Base-by-base conservation (phyloP, 2,329 filamentous ascomycete genomes). In the Chrysoporthe deuterocubensis region DNA sequence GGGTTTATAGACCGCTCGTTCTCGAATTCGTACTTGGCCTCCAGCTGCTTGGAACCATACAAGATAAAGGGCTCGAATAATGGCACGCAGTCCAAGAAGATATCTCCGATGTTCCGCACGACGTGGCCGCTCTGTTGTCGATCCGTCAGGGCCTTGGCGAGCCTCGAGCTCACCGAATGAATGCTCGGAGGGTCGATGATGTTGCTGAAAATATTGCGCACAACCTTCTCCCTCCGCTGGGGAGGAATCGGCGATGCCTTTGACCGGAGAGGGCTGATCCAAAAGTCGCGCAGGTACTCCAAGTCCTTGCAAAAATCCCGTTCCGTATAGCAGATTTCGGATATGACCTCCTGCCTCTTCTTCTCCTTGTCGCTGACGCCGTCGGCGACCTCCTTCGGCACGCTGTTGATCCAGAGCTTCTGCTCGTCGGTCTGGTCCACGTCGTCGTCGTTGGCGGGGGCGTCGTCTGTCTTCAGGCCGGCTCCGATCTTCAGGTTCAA, bases 351-450 rank as follows among this genome's bases (percentile, higher is more conserved):
- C 77, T 99, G 96, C 57, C 96, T 89, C 83, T 98, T 98, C 89
- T 97, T 96, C 79, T 99, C 96, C 72, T 88, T 89, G 73, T 99
- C 96, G 62, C 89, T 90, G 42, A 97, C 90, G 75, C 90, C 92
- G 73, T 98, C 94, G 0, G 94, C 94, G 67, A 99, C 85, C 78
- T 98, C 96, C 78, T 97, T 96, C 0, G 94, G 93, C 46, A 99
- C 96, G 16, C 94, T 97, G 78, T 98, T 98, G 80, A 99, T 99
- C 96, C 96, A 99, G 48, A 99, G 86, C 79, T 98, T 98, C 82
- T 64, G 96, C 78, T 98, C 94, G 75, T 97, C 94, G 43, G 91
- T 93, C 74, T 96, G 91, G 68, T 94, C 92, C 54, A 78, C 83
- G 71, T 96, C 93, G 73, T 96, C 94, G 75, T 97, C 94, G 75